Percentiles rank a stretch among this genome's conserved stretches.
phyloP scores from a whole-genome alignment of 1,284 basidiomycete species.

The Ceratobasidium sp. region DNA sequence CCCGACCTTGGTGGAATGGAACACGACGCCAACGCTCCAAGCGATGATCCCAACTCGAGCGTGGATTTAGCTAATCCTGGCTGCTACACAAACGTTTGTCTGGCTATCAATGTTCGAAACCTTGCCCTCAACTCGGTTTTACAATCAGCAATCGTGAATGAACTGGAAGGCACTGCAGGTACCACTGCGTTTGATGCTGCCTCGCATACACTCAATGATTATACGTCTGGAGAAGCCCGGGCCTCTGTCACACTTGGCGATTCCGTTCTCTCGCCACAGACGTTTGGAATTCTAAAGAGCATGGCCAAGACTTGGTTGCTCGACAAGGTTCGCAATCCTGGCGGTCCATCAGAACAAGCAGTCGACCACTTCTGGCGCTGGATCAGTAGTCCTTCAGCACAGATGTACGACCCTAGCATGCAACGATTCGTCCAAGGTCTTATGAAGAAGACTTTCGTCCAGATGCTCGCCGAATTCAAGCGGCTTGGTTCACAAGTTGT shows the following conservation, averaged over 20 bases:
- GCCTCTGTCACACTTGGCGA: slow-evolving; percentile 89
- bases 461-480: slow-evolving; percentile 96
- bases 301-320: slow-evolving; percentile 94
- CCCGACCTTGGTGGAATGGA: slow-evolving; percentile 96
- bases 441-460: slow-evolving; percentile 98
- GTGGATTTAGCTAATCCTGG: slow-evolving; percentile 84
- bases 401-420: slow-evolving; percentile 93
- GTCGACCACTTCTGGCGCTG: slow-evolving; percentile 98
- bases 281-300: slow-evolving; percentile 84
- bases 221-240: slow-evolving; percentile 79
- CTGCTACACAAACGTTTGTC: slow-evolving; percentile 91
- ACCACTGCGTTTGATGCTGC: slow-evolving; percentile 93
- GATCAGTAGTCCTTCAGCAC: slow-evolving; percentile 86
- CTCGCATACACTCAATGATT: slow-evolving; percentile 92
- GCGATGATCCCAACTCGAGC: slow-evolving; percentile 57
- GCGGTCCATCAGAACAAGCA: slow-evolving; percentile 57
- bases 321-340: slow-evolving; percentile 77
- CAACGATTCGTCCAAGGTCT: slow-evolving; percentile 94
- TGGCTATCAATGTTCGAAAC: slow-evolving; percentile 91
- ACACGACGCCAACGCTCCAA: slow-evolving; percentile 77
- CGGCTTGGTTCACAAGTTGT: slow-evolving; percentile 93
- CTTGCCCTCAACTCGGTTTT: slow-evolving; percentile 94
- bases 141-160: slow-evolving; percentile 94
- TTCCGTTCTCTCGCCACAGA: slow-evolving; percentile 89
- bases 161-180: slow-evolving; percentile 93